Conservation (phyloP, 176 grass and related monocot genomes). For the Juncus inflexus region DNA sequence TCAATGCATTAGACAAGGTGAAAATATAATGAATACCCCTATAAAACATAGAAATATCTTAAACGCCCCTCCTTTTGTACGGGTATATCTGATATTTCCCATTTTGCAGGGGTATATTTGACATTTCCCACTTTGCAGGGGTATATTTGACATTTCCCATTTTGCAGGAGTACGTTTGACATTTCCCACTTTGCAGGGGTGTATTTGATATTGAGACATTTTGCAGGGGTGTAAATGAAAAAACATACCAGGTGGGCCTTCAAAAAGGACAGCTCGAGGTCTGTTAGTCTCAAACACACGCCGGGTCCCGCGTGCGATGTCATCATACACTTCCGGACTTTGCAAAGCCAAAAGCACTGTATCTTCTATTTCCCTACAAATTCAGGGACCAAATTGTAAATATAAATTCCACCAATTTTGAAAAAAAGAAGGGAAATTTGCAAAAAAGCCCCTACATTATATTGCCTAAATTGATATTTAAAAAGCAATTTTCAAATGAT, state of each 20-base stretch:
- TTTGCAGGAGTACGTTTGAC: too few species aligned
- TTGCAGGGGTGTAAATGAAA: neutral
- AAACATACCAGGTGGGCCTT: constrained; percentile 74
- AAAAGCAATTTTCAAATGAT: neutral
- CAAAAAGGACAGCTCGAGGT: constrained; percentile 87
- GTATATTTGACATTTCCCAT: too few species aligned
- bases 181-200: neutral
- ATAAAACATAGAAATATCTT: too few species aligned
- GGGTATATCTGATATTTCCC: too few species aligned
- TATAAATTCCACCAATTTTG: too few species aligned
- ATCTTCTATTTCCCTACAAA: constrained; percentile 92
- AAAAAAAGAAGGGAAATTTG: too few species aligned
- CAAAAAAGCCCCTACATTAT: too few species aligned
- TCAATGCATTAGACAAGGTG: neutral
- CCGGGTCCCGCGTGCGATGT: constrained; percentile 71
- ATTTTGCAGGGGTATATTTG: too few species aligned
- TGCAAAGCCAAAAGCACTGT: constrained; percentile 85
- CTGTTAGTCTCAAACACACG: constrained; percentile 89
- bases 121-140: too few species aligned
- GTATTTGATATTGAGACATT: neutral
- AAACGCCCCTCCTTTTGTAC: too few species aligned
- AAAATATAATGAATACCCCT: too few species aligned
- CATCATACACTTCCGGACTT: constrained; percentile 91
- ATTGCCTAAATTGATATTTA: too few species aligned
- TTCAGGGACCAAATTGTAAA: neutral